phyloP scores from a whole-genome alignment of 108 stramenopile species.

The Cyclotella cryptica region DNA sequence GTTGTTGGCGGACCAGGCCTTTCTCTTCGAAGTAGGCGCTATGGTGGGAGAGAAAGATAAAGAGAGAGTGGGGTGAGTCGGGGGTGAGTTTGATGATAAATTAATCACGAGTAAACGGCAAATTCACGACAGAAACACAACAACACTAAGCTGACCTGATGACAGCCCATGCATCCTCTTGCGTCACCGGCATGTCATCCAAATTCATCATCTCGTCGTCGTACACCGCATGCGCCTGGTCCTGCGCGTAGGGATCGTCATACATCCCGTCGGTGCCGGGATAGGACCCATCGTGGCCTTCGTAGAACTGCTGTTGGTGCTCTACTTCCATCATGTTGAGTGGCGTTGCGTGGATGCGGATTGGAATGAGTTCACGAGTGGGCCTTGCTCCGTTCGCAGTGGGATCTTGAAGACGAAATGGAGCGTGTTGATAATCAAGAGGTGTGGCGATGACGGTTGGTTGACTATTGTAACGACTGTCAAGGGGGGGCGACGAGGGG shows the following conservation, averaged over 20 bases:
- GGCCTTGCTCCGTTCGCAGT: background rate
- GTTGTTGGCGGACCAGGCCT: constrained; percentile 98
- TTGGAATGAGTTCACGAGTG: background rate
- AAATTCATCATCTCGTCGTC: constrained; percentile 16
- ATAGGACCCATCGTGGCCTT: background rate
- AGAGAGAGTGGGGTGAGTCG: background rate
- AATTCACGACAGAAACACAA: background rate
- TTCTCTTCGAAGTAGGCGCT: constrained; percentile 98
- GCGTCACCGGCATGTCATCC: constrained; percentile 87
- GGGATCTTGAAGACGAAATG: background rate
- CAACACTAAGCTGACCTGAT: constrained; percentile 67
- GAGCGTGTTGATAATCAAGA: background rate
- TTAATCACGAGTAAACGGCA: background rate
- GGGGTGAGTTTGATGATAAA: background rate
- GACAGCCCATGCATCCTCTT: constrained; percentile 98
- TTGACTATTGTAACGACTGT: no score
- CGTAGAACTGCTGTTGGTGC: background rate
- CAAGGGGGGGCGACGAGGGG: no score
- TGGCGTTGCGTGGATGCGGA: background rate
- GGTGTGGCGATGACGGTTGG: no score
- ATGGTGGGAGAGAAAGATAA: background rate
- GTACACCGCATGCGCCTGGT: background rate
- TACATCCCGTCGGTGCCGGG: background rate
- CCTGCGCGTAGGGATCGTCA: constrained; percentile 11
- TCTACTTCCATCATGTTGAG: constrained; percentile 8